phyloP scores from a whole-genome alignment of 2,329 filamentous ascomycete species.

The Venturia pyrina region DNA sequence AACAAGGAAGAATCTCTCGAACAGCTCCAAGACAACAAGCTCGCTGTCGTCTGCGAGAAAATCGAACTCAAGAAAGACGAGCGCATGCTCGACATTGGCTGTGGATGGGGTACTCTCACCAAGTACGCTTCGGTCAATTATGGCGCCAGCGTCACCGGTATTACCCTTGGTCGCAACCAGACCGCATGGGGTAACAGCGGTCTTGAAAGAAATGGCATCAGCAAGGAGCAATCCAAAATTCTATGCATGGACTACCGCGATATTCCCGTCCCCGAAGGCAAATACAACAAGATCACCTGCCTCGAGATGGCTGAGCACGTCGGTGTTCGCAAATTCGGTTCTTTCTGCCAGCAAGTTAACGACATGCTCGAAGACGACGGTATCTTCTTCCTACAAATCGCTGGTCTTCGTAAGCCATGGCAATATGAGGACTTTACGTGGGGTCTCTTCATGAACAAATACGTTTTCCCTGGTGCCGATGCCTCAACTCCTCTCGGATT shows the following conservation, averaged over 20 bases:
- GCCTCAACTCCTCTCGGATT: conserved; percentile 87
- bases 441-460: conserved; percentile 99
- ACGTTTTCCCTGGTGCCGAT: conserved; percentile 94
- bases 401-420: conserved; percentile 88
- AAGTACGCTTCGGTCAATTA: conserved; percentile 91
- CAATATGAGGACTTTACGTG: conserved; percentile 97
- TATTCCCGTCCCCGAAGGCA: conserved; percentile 65
- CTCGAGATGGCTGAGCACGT: conserved; percentile 99
- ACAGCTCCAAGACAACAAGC: conserved; percentile 95
- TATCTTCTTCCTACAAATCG: conserved; percentile 91
- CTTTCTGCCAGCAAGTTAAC: conserved; percentile 77
- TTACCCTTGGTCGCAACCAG: conserved; percentile 93
- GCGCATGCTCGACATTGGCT: conserved; percentile 84
- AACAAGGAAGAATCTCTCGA: conserved; percentile 83
- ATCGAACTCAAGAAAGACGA: conserved; percentile 75
- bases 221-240: conserved; percentile 82
- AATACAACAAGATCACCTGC: conserved; percentile 92
- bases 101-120: conserved; percentile 93
- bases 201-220: conserved; percentile 69
- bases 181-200: conserved; percentile 93
- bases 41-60: conserved; percentile 92
- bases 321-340: conserved; percentile 75
- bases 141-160: conserved; percentile 72
- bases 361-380: conserved; percentile 97
- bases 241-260: conserved; percentile 97